Conservation (phyloP, 2,329 filamentous ascomycete species). For the Fusarium caatingaense region DNA sequence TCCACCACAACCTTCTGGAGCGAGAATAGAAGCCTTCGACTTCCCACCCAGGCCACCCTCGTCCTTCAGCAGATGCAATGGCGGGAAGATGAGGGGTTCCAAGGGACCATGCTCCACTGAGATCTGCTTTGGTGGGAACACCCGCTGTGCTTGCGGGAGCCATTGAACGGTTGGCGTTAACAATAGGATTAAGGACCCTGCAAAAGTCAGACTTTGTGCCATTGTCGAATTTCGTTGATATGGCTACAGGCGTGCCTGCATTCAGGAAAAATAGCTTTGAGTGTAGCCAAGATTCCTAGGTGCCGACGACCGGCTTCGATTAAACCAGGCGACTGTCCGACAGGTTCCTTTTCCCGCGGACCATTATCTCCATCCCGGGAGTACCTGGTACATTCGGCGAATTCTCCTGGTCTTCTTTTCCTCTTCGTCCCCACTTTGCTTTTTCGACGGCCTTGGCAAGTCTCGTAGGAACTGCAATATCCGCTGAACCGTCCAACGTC, state of each 20-base stretch:
- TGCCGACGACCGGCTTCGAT: slow-evolving; percentile 28
- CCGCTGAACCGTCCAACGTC: slow-evolving; percentile 8
- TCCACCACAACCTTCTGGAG: slow-evolving; percentile 48
- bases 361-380: slow-evolving; percentile 17
- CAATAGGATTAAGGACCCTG: slow-evolving; percentile 39
- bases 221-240: not conserved
- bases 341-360: slow-evolving; percentile 30
- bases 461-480: slow-evolving; percentile 16
- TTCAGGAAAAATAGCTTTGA: slow-evolving; percentile 23
- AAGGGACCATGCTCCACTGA: slow-evolving; percentile 45
- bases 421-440: slow-evolving; percentile 23
- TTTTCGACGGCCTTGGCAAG: slow-evolving; percentile 25
- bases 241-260: slow-evolving; percentile 29
- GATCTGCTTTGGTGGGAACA: slow-evolving; percentile 46
- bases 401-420: slow-evolving; percentile 29
- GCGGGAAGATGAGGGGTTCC: slow-evolving; percentile 47
- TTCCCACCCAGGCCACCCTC: slow-evolving; percentile 42
- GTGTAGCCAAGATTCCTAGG: slow-evolving; percentile 18
- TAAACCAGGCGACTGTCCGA: slow-evolving; percentile 25
- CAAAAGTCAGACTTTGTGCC: slow-evolving; percentile 15
- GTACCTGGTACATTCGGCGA: slow-evolving; percentile 35
- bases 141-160: slow-evolving; percentile 45
- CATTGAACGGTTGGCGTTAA: slow-evolving; percentile 44
- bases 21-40: slow-evolving; percentile 46
- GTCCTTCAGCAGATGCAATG: slow-evolving; percentile 44